A percentile compares a stretch with the other conserved stretches of the same genome.
Conservation (phyloP, 495 filamentous ascomycete species). For the Tuber borchii region DNA sequence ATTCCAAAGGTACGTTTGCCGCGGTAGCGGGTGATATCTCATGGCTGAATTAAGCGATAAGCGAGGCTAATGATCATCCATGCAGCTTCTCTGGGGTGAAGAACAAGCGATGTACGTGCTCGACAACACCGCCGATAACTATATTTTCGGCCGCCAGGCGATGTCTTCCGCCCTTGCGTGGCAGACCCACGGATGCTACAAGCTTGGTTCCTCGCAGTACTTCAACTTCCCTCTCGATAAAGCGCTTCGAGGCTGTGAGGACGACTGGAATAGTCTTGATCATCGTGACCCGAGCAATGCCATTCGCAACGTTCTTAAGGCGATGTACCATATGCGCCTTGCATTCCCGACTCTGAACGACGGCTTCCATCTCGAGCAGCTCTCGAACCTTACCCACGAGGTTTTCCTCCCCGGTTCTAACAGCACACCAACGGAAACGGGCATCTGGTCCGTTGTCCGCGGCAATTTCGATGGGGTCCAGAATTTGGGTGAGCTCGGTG, state of each 20-base stretch:
- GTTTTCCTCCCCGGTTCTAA: conserved; percentile 53
- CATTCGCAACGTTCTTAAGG: conserved; percentile 59
- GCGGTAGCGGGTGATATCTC: neutral
- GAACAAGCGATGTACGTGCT: conserved; percentile 64
- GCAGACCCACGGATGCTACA: conserved; percentile 64
- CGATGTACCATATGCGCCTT: conserved; percentile 59
- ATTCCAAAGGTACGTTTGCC: conserved; percentile 51
- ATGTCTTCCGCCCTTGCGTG: conserved; percentile 63
- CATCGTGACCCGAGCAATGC: conserved; percentile 65
- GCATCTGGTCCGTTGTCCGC: conserved; percentile 61
- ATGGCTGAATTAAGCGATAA: neutral
- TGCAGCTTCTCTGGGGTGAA: conserved; percentile 54
- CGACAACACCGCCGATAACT: conserved; percentile 62
- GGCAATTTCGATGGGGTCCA: conserved; percentile 50
- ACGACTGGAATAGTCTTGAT: conserved; percentile 55
- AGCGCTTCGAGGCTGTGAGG: conserved; percentile 54
- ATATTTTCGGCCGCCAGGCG: conserved; percentile 63
- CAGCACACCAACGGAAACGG: conserved; percentile 54
- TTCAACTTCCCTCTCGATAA: conserved; percentile 55
- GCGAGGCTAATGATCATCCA: neutral
- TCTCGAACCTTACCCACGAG: conserved; percentile 56
- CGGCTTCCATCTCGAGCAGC: conserved; percentile 55
- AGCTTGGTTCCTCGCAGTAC: conserved; percentile 53
- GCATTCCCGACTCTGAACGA: conserved; percentile 58
- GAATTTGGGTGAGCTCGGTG: conserved; percentile 45